Base-by-base conservation (phyloP, 768 basidiomycete species). In the Pleurotus cornucopiae region DNA sequence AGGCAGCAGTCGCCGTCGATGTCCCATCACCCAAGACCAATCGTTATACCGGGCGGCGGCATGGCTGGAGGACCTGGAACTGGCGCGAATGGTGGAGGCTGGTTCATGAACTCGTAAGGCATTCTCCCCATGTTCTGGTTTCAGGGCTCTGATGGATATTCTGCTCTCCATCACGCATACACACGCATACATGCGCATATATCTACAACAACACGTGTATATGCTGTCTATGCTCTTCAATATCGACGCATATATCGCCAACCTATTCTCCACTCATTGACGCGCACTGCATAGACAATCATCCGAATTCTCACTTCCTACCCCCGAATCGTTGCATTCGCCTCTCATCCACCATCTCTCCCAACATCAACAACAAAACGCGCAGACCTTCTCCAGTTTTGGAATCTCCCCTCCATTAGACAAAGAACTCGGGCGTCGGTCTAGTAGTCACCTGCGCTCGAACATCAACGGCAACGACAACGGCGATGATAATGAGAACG, bases 281-380 rank as follows among this genome's bases (percentile, higher is more conserved):
- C 40, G 30, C 13, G 25, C 13, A 39, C 51, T 41, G 56, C 37
- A 45, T 61, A 41, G 18, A 38, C 46, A 25, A 5, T 60, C 64
- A 11, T 64, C 69, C 5, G 75, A 76, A 45, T 79, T 76, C 62
- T 77, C 72, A 0, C 73, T 76, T 41, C 76, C 72, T 26, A 81
- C 75, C 0, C 77, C 76, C 4, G 73, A 76, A 16, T 69, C 67
- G 2, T 62, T 66, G 57, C 39, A 68, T 63, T n/a, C 66, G 63
- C 60, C 58, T 18, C 53, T 59, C 58, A 23, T 58, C 52, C 41
- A 46, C 41, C n/a, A 43, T 46, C 23, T 34, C 46, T 25, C 40
- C 11, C 58, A 60, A 20, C 60, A 65, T 21, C 63, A 60, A 47
- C 60, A 53, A 65, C 63, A 34, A 34, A 34, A 34, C 54, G 14